Evolutionary conservation across 2,329 filamentous ascomycete genomes (phyloP), one percentile per base, ranked within the genome.

Genomic region (Huntiella savannae): DNA sequence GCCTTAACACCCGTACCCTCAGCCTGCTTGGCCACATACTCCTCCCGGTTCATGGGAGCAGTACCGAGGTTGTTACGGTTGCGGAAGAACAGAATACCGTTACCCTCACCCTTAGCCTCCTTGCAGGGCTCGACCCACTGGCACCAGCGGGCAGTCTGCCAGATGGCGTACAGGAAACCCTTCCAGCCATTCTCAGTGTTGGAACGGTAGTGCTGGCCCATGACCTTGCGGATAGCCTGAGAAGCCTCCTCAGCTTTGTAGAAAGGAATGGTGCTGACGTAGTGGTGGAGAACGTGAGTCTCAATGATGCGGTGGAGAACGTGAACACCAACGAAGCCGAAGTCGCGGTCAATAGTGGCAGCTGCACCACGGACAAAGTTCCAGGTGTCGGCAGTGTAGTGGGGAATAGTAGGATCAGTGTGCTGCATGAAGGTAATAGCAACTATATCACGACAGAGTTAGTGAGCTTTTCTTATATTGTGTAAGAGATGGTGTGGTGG

Each of bases 381-480:
- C 88, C 88, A 96, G 57, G 81, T 75, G 52, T 82, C 73, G 50
- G 77, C 73, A 48, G 79, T 75, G 72, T 96, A 96, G 72, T 96
- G 88, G 50, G 88, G 88, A 40, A 96, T 81, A 37, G 81, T 77
- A 41, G 87, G 87, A 62, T 96, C 87, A 59, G 88, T 95, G 75
- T 96, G 88, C 67, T 96, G 88, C 52, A 96, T 77, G 73, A 78
- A 96, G 55, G 88, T 96, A 63, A 96, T 96, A 61, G 87, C 87
- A 54, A 96, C 87, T 88, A 55, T 7, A n/a, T 47, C 6, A 32
- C 36, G 17, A 19, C 19, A 17, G 16, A 39, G 12, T 32, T 6
- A 16, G 11, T 37, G 5, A 28, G 22, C 6, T 6, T 35, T 8
- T 7, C 7, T n/a, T 22, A 40, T 28, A 35, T 38, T 7, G 11